A percentile compares a stretch with the other conserved stretches of the same genome.
Conservation (phyloP, 768 basidiomycete species). For the Suillus spraguei region DNA sequence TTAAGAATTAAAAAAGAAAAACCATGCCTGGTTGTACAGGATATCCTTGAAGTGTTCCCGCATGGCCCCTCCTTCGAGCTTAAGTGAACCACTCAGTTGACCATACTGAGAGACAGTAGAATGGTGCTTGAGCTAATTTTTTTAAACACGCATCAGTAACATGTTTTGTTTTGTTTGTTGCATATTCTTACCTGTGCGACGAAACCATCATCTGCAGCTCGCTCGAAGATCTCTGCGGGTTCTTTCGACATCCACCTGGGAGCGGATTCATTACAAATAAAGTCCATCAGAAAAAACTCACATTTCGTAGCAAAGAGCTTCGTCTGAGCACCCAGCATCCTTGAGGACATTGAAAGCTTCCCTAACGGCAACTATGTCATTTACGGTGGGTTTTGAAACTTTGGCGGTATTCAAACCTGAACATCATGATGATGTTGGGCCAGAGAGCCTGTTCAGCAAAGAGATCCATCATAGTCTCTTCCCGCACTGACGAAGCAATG, state of each 20-base stretch:
- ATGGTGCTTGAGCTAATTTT: conserved; percentile 55
- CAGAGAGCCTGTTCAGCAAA: conserved; percentile 68
- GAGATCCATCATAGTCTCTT: conserved; percentile 68
- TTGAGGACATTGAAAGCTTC: conserved; percentile 64
- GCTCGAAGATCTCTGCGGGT: conserved; percentile 69
- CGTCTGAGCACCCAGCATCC: conserved; percentile 66
- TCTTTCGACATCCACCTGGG: conserved; percentile 74
- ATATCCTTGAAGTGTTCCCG: conserved; percentile 61
- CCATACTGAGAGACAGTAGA: conserved; percentile 65
- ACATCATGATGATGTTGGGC: conserved; percentile 68
- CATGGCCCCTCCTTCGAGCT: conserved; percentile 51
- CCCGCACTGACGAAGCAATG: conserved; percentile 60
- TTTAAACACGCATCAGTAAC: conserved; percentile 2
- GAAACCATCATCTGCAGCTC: conserved; percentile 68
- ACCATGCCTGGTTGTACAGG: conserved; percentile 53
- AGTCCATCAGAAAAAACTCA: conserved; percentile 24
- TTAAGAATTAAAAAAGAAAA: background rate
- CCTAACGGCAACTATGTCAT: conserved; percentile 31
- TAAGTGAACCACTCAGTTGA: conserved; percentile 57
- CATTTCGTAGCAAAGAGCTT: conserved; percentile 70
- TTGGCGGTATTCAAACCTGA: conserved; percentile 39
- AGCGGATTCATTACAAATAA: conserved; percentile 4
- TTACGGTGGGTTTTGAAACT: background rate
- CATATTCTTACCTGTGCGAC: conserved; percentile 46
- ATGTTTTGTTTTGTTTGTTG: background rate